Base-by-base conservation (phyloP, 306 rosid genomes). In the Carpinus fangiana region DNA sequence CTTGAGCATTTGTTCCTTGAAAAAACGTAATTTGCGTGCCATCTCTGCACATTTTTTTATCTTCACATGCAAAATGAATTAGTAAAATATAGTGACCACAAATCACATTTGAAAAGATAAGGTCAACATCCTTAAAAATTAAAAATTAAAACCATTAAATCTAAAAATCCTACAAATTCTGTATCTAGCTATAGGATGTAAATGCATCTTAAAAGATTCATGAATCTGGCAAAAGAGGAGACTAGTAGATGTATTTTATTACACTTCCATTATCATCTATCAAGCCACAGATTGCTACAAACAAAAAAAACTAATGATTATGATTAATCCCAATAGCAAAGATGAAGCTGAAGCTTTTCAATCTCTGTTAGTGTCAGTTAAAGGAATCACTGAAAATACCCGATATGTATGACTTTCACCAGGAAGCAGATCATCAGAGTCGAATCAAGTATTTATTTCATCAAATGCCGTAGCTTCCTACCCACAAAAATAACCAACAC, bases 1-100 rank as follows among this genome's bases (percentile, higher is more conserved):
- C 90, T 88, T 96, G 56, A 56, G 85, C 90, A 96, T 96, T 80
- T 96, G 98, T 41, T 96, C 98, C 93, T 90, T 93, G 93, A 93
- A 85, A 81, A 86, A 96, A 14, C 90, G 96, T 67, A 96, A 82
- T 84, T 87, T 89, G 36, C 98, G 98, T 48, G 99, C 97, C 98
- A 91, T 89, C 94, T 96, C 99, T 72, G 90, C 99, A 79, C 88
- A 85, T 89, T 92, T 87, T 90, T 91, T 96, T 66, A 96, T 89
- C 99, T 96, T 73, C 78, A 86, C n/a, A 64, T 55, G 57, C 62
- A 80, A 56, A 78, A 81, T 21, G 10, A 76, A 65, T 66, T 46
- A 72, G 34, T 65, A 31, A 10, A 56, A 46, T 8, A 78, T 52
- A 41, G 70, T 47, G 73, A 60, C 76, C 76, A 83, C 75, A 73